These are phyloP conservation scores for Pseudogymnoascus destructans DNA, from an alignment of 2,329 filamentous ascomycete genomes.

Conservation along the genomic window DNA sequence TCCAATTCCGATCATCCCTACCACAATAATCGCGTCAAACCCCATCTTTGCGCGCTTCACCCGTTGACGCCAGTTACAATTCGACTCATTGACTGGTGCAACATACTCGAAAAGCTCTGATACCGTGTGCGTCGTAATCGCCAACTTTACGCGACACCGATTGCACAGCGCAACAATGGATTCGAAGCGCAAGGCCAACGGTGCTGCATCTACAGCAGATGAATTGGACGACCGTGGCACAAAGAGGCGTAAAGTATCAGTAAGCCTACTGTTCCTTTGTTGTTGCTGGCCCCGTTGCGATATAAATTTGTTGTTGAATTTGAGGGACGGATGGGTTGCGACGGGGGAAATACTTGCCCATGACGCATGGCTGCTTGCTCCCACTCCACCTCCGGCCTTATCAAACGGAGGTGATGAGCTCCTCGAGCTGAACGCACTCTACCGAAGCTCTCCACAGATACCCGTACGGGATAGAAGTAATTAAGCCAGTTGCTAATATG, in stretches of 20 bases:
- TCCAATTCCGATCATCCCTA: conserved; percentile 8
- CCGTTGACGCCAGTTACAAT: conserved; percentile 6
- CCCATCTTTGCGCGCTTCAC: conserved; percentile 8
- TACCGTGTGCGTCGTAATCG: background rate
- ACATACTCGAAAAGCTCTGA: background rate
- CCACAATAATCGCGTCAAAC: conserved; percentile 8
- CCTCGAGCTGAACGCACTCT: background rate
- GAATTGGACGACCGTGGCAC: conserved; percentile 38
- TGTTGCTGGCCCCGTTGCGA: background rate
- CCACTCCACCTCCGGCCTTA: conserved; percentile 2
- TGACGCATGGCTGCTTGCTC: conserved; percentile 8
- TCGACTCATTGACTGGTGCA: conserved; percentile 5
- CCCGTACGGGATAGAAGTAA: conserved; percentile 1
- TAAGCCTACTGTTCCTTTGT: conserved; percentile 30
- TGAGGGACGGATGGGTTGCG: background rate
- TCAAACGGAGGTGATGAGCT: conserved; percentile 1
- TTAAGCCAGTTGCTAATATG: conserved; percentile 22
- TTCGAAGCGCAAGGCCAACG: conserved; percentile 41
- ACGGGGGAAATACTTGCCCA: conserved; percentile 5
- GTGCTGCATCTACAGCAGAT: conserved; percentile 29
- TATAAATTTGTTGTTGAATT: background rate
- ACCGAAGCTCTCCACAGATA: conserved; percentile 8
- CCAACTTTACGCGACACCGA: conserved; percentile 4
- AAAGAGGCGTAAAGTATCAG: conserved; percentile 46
- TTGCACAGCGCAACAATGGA: conserved; percentile 20